A percentile compares a stretch with the other conserved stretches of the same genome.
Conservation (phyloP, 2,329 filamentous ascomycete species). For the Venturia oleaginea region DNA sequence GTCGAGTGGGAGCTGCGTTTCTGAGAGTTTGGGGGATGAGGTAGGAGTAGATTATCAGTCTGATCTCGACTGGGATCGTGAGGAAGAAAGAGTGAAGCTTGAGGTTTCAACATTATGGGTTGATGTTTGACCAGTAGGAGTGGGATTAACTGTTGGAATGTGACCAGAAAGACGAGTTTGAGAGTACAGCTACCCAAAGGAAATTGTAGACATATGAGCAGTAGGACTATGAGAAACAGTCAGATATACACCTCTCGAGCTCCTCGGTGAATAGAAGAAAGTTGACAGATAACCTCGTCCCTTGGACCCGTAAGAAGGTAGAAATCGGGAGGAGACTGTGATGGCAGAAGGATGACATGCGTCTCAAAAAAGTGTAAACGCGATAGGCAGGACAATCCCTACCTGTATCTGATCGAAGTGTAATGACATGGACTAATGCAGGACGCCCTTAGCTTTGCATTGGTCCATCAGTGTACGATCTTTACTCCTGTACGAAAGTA, state of each 20-base stretch:
- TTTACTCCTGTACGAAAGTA: background rate
- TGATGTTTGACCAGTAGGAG: background rate
- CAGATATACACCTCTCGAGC: background rate
- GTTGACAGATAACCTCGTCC: too few species aligned
- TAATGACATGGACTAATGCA: background rate
- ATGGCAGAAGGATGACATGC: background rate
- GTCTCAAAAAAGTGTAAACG: background rate
- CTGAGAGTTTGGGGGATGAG: slow-evolving; percentile 31
- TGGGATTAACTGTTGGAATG: background rate
- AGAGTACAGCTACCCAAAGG: background rate
- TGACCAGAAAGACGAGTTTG: background rate
- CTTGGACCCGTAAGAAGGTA: background rate
- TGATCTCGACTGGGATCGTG: slow-evolving; percentile 29
- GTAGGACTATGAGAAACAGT: background rate
- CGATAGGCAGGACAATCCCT: background rate
- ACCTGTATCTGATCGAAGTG: background rate
- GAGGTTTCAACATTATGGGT: background rate
- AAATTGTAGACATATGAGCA: background rate
- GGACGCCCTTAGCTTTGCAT: background rate
- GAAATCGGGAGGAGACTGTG: background rate
- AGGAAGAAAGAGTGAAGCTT: background rate
- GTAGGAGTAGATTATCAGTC: slow-evolving; percentile 37
- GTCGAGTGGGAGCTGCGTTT: background rate
- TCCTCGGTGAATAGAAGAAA: too few species aligned
- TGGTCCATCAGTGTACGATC: background rate